Base-by-base conservation (phyloP, 1,284 basidiomycete species). In the Puccinia polysora region DNA sequence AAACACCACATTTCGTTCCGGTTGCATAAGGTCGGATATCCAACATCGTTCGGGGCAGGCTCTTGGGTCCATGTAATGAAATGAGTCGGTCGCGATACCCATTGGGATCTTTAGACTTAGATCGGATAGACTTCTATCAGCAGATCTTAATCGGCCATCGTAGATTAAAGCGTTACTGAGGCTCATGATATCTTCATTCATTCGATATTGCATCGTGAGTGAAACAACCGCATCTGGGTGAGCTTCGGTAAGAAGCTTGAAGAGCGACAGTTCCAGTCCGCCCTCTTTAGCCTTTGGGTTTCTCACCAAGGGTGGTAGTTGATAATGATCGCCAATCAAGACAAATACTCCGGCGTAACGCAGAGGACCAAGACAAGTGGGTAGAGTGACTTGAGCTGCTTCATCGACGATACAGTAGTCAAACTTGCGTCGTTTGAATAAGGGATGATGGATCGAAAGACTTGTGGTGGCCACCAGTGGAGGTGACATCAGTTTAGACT, bases 321-420 rank as follows among this genome's bases (percentile, higher is more conserved):
- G 96, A 81, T 89, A 91, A 80, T 97, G 95, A 79, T 98, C 95
- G 1, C 95, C 95, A 10, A 98, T 93, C 7, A 98, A 87, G 0
- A 98, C 86, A 75, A 97, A 99, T 64, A 84, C 90, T 58, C 92
- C 85, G 2, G 93, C 91, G 76, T 88, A 91, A 0, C 93, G 86
- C 5, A 98, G 82, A 0, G 96, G 95, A 0, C 96, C 95, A 0
- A 98, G 82, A 78, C 92, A 97, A 0, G 93, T 94, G 0, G 96
- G 96, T 2, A 98, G 81, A 0, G 95, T 97, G 75, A 98, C 94
- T 80, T 99, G 96, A 0, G 94, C 97, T 0, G 95, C 96, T 79
- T 98, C 96, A 76, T 98, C 96, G 14, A 98, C 88, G 73, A 98
- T 97, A 81, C 95, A 98, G 78, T 94, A 95, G 80, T 99, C 94